Conservation (phyloP, 768 basidiomycete genomes). For the Royoungia palumana region DNA sequence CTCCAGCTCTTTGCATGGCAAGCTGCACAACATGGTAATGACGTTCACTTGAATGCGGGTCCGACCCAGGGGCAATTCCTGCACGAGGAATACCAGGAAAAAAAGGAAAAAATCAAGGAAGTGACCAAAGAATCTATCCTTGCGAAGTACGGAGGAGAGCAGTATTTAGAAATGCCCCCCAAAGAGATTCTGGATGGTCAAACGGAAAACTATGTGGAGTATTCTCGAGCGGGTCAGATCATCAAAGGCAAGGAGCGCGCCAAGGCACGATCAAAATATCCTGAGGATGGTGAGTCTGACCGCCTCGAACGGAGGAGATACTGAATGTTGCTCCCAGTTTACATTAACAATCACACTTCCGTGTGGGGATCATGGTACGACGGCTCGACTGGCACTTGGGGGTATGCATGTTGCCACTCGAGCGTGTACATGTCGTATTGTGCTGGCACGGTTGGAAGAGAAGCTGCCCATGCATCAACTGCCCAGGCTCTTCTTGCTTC, state of each 20-base stretch:
- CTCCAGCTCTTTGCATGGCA: constrained; percentile 98
- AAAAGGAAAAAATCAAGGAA: constrained; percentile 90
- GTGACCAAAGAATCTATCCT: constrained; percentile 86
- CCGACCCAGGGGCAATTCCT: constrained; percentile 93
- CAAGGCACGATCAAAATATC: constrained; percentile 88
- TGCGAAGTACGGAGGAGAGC: constrained; percentile 89
- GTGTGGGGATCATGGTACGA: constrained; percentile 99
- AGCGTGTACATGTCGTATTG: constrained; percentile 85
- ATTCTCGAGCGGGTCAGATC: constrained; percentile 86
- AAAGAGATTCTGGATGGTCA: constrained; percentile 92
- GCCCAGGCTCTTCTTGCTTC: constrained; percentile 63
- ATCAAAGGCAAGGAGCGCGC: constrained; percentile 89
- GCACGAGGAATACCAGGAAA: constrained; percentile 86
- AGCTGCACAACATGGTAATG: constrained; percentile 87
- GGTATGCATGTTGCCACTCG: constrained; percentile 94
- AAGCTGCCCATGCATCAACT: constrained; percentile 71
- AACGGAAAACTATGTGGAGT: constrained; percentile 97
- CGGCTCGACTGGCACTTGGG: constrained; percentile 69
- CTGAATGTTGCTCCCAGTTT: constrained; percentile 48
- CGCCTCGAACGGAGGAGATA: background rate
- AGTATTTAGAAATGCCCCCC: constrained; percentile 87
- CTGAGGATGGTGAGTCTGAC: constrained; percentile 78
- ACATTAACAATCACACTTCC: constrained; percentile 86
- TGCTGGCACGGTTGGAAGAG: constrained; percentile 80
- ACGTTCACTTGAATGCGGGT: constrained; percentile 93